Conservation (phyloP, 2,329 filamentous ascomycete genomes). For the Aspergillus fischeri region DNA sequence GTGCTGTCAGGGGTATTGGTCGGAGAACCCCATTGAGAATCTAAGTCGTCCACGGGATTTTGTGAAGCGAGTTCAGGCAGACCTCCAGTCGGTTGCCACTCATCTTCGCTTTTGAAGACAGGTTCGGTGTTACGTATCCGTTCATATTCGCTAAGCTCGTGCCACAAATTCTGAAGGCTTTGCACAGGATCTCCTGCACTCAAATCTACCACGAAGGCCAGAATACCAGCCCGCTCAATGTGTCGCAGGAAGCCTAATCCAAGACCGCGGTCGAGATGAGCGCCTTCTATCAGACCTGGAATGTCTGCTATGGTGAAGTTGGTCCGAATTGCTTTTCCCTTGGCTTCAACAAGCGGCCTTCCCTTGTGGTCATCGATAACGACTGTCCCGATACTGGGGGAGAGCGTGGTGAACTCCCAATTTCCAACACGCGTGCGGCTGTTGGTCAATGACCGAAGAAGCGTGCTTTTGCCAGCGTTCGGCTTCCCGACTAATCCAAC, state of each 20-base stretch:
- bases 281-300: conserved; percentile 85
- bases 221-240: conserved; percentile 85
- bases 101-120: conserved; percentile 59
- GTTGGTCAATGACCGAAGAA: conserved; percentile 81
- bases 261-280: conserved; percentile 85
- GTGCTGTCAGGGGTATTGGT: conserved; percentile 6
- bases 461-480: conserved; percentile 92
- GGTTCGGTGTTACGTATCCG: conserved; percentile 70
- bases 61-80: conserved; percentile 20
- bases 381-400: conserved; percentile 93
- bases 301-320: conserved; percentile 95
- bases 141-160: conserved; percentile 84
- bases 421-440: conserved; percentile 84
- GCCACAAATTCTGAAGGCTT: conserved; percentile 80
- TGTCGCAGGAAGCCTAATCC: conserved; percentile 90
- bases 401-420: conserved; percentile 95
- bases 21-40: neutral
- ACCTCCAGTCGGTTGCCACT: conserved; percentile 40
- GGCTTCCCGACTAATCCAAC: conserved; percentile 91
- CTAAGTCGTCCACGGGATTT: neutral
- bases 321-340: conserved; percentile 57
- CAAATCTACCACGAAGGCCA: conserved; percentile 91
- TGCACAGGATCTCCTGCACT: conserved; percentile 71
- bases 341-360: conserved; percentile 55
- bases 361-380: conserved; percentile 84